Evolutionary conservation across 345 rosid genomes (phyloP).

Genomic region (Triadica sebifera): DNA sequence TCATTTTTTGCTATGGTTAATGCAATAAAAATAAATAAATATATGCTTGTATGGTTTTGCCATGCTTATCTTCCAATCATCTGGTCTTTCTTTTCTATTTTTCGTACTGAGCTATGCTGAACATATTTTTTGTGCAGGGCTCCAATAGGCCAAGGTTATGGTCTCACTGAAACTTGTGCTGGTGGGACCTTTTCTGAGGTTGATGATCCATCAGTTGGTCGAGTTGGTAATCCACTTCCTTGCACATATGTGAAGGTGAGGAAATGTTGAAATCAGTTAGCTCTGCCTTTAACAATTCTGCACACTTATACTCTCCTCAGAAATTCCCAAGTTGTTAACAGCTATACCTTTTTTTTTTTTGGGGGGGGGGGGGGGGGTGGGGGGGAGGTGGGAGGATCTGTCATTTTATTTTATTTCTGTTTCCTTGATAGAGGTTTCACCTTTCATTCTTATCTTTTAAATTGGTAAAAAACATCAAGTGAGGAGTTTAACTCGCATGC

Average conservation of each 20-base stretch:
- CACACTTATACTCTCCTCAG: not conserved
- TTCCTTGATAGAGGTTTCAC: not conserved
- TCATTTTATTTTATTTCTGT: not conserved
- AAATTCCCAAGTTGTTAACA: slow-evolving; percentile 1
- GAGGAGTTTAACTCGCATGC: not conserved
- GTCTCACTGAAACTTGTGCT: slow-evolving; percentile 97
- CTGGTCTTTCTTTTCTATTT: slow-evolving; percentile 1
- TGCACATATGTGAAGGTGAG: slow-evolving; percentile 88
- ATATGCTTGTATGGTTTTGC: not conserved
- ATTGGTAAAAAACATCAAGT: not conserved
- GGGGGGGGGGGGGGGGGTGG: not conserved
- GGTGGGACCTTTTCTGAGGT: slow-evolving; percentile 97
- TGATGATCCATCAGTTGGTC: slow-evolving; percentile 93
- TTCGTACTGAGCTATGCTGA: slow-evolving; percentile 8
- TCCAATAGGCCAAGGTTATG: slow-evolving; percentile 99
- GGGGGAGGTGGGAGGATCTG: too few species aligned
- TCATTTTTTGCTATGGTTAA: not conserved
- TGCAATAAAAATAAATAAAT: not conserved
- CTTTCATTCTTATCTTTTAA: too few species aligned
- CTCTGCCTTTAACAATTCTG: not conserved
- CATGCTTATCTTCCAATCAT: not conserved
- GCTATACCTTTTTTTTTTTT: not conserved
- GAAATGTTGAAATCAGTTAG: not conserved
- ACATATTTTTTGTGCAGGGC: slow-evolving; percentile 50
- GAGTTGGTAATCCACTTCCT: slow-evolving; percentile 97